Percentiles rank a stretch among this genome's conserved stretches.
Evolutionary conservation across 2,329 filamentous ascomycete species (phyloP).

Genomic region (Diaporthe ampelina): DNA sequence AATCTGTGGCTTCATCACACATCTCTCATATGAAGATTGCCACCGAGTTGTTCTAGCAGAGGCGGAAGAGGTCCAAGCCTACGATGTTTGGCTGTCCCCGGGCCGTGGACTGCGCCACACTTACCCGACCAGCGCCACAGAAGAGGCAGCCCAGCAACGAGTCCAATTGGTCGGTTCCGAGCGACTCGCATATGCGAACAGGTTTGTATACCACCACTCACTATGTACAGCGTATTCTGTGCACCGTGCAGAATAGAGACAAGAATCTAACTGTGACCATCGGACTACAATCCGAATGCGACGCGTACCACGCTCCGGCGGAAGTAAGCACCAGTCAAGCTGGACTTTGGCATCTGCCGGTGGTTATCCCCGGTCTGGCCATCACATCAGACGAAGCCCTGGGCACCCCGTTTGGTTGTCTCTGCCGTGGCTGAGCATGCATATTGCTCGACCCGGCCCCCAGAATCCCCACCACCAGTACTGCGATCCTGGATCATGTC

Average conservation of each 20-base stretch:
- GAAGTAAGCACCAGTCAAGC: slow-evolving; percentile 18
- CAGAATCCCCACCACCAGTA: slow-evolving; percentile 5
- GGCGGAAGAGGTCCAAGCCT: not conserved
- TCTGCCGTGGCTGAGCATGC: slow-evolving; percentile 7
- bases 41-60: not conserved
- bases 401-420: slow-evolving; percentile 20
- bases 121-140: not conserved
- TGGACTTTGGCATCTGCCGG: slow-evolving; percentile 6
- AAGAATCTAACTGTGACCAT: not conserved
- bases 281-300: slow-evolving; percentile 2
- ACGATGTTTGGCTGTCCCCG: not conserved
- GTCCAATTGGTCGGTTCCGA: not conserved
- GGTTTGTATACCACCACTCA: too few species aligned
- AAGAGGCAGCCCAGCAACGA: slow-evolving; percentile 6
- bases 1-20: not conserved
- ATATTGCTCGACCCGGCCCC: slow-evolving; percentile 23
- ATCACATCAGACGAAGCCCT: not conserved
- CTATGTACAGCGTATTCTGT: too few species aligned
- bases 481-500: not conserved
- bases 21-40: not conserved
- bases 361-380: slow-evolving; percentile 8
- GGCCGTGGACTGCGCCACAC: slow-evolving; percentile 16
- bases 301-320: slow-evolving; percentile 5
- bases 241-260: not conserved
- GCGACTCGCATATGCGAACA: not conserved